Evolutionary conservation across 1,139 yeast genomes (phyloP).

Genomic region (Suhomyces terraborum): DNA sequence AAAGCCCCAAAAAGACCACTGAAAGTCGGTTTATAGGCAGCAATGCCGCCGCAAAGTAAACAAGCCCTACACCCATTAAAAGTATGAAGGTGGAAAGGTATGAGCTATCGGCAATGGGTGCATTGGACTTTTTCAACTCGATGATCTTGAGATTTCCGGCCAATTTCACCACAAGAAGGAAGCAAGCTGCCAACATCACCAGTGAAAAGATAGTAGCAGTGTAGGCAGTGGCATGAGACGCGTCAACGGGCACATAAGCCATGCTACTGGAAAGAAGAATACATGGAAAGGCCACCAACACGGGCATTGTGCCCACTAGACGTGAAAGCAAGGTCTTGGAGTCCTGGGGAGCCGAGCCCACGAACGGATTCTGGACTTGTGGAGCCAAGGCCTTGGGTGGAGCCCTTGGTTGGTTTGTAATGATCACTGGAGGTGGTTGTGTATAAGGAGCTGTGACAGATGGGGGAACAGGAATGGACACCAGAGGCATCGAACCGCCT

Average conservation of each 20-base stretch:
- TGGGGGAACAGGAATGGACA: background rate
- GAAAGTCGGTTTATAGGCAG: constrained; percentile 27
- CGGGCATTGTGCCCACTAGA: constrained; percentile 31
- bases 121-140: constrained; percentile 4
- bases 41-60: constrained; percentile 20
- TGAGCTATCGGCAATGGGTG: constrained; percentile 2
- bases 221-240: background rate
- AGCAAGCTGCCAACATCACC: constrained; percentile 21
- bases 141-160: constrained; percentile 13
- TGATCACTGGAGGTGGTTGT: background rate
- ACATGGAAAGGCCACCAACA: constrained; percentile 31
- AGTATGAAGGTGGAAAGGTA: constrained; percentile 17
- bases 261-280: constrained; percentile 26
- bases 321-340: constrained; percentile 8
- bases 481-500: background rate
- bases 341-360: background rate
- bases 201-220: constrained; percentile 10
- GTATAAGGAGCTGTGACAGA: background rate
- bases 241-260: constrained; percentile 14
- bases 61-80: constrained; percentile 15
- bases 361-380: constrained; percentile 5
- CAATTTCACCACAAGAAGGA: constrained; percentile 20
- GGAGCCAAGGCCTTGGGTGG: background rate
- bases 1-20: constrained; percentile 30
- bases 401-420: no score